Base-by-base conservation (phyloP, 345 rosid genomes). In the Triadica sebifera region DNA sequence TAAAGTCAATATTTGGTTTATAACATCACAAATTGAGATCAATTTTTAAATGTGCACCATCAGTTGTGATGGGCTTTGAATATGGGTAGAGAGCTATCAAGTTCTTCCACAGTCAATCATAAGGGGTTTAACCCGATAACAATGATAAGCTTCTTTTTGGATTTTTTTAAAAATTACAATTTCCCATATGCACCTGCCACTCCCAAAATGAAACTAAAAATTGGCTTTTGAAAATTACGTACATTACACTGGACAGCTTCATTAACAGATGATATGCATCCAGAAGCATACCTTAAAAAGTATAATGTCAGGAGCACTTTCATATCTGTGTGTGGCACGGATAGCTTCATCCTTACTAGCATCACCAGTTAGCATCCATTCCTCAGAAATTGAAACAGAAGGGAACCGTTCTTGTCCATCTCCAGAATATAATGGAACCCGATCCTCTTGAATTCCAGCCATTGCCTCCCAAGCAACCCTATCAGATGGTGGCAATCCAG, bases 401-500 rank as follows among this genome's bases (percentile, higher is more conserved):
- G 95, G 95, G 75, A 94, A 86, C 71, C 98, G 90, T 45, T 91
- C 97, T 78, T 87, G 97, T 66, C 93, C 97, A 76, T 92, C 97
- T 43, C 78, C 80, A 72, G 87, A 85, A 79, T 79, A 83, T 60
- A 92, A 83, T 71, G 90, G 77, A 62, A 81, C 88, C 51, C 75
- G 89, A 75, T 91, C 95, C 80, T 92, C 98, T 71, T 84, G 95
- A 78, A 94, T 92, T 79, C 97, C 98, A 55, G 98, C 83, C 97
- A 92, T 92, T 63, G 97, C 93, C 82, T 94, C 98, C 98, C 97
- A 92, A 77, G 94, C 89, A 82, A 89, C 88, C 83, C 87, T 94
- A 73, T 94, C 98, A 74, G 98, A 84, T 66, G 91, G 83, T 58
- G 90, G 73, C 79, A 92, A 83, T 62, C 93, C 93, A 72, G 95